A percentile compares a stretch with the other conserved stretches of the same genome.
These are phyloP conservation scores for Graphilbum ipis-grandicollis DNA, from an alignment of 2,329 filamentous ascomycete species.

Conservation along the genomic window DNA sequence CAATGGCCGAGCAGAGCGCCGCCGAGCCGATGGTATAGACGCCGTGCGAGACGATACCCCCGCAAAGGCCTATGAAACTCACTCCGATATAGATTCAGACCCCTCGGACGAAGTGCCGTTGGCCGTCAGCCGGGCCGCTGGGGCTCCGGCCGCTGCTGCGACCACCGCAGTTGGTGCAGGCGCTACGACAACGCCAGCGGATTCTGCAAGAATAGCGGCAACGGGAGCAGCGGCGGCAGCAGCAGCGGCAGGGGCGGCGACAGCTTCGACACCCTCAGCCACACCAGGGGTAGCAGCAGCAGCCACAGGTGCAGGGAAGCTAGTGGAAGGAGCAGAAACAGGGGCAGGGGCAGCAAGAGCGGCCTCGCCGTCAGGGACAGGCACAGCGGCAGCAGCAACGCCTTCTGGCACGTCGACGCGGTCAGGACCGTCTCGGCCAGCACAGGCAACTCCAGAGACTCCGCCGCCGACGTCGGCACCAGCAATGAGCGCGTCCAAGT, in stretches of 20 bases:
- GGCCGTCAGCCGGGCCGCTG: constrained; percentile 19
- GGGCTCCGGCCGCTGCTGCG: constrained; percentile 9
- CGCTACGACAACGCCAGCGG: neutral
- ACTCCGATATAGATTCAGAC: constrained; percentile 45
- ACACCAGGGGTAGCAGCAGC: constrained; percentile 8
- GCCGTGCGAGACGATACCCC: constrained; percentile 5
- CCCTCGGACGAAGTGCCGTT: constrained; percentile 48
- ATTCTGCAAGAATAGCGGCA: neutral
- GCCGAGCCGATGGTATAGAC: constrained; percentile 58
- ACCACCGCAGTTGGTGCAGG: constrained; percentile 4
- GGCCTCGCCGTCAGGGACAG: too few relatives aligned
- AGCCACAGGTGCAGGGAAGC: constrained; percentile 3
- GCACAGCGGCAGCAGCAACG: constrained; percentile 7
- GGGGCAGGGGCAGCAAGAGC: too few relatives aligned
- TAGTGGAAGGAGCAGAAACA: too few relatives aligned
- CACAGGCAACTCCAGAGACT: constrained; percentile 28
- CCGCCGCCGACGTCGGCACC: constrained; percentile 22
- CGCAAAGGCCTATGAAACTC: constrained; percentile 17
- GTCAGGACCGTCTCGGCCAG: constrained; percentile 25
- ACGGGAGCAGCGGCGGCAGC: neutral
- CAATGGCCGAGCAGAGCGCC: constrained; percentile 65
- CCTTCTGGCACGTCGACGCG: too few relatives aligned
- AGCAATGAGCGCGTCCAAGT: constrained; percentile 36
- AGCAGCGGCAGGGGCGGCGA: too few relatives aligned
- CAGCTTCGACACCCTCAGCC: too few relatives aligned